Evolutionary conservation across 1,139 yeast genomes (phyloP), one percentile per base, ranked within the genome.

Genomic region (Kurtzmaniella quercitrusa): DNA sequence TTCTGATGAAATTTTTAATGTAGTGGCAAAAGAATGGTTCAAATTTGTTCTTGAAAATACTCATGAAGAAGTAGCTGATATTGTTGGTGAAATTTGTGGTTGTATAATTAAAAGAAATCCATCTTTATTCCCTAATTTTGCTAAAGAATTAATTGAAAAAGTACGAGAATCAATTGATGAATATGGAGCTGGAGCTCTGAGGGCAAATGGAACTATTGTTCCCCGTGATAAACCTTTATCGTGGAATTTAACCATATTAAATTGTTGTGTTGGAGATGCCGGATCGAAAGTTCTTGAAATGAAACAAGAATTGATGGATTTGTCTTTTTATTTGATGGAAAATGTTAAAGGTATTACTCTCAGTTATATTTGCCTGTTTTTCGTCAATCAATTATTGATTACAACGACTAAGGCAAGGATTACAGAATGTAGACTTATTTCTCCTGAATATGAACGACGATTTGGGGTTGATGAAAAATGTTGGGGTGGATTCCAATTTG

Each of bases 181-280:
- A 53, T 87, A 91, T 51, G 87, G 83, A 9, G 97, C 98, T 0
- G 98, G 97, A 1, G 68, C 79, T 1, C 68, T 83, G 0, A 76
- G 96, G 57, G 79, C 82, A 16, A 84, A 86, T 1, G 72, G 77
- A 3, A 90, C 84, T 39, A 72, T 86, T 27, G 72, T 82, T 19
- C 89, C 89, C 12, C 73, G 91, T 41, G 98, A 93, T 60, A 84
- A 85, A 39, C 79, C 84, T 11, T 66, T 93, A 14, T 80, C 81
- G 37, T 82, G 96, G 82, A 79, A 85, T 57, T 62, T 89, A 40
- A 75, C 82, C 2, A 78, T 90, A 2, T 64, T 91, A 41, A 82
- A 84, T 56, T 91, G 89, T 60, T 72, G 85, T 39, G 61, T 86
- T 38, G 83, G 90, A 14, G 86, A 85, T 50, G 84, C 94, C 1